Conservation (phyloP, 2,329 filamentous ascomycete genomes). For the Metarhizium anisopliae region DNA sequence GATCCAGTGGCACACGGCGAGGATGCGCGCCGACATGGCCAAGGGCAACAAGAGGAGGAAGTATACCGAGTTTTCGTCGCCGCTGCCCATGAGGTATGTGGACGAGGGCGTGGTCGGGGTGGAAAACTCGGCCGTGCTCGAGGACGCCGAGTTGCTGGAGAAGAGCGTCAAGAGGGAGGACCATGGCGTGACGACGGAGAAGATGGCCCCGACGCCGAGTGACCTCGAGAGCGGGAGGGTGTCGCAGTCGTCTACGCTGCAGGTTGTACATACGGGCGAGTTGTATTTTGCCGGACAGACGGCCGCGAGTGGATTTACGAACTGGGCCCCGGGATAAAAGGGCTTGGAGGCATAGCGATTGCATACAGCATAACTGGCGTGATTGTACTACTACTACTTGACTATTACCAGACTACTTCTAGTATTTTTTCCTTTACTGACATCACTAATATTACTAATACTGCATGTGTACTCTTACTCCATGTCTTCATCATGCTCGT, state of each 20-base stretch:
- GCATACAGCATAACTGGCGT: no score
- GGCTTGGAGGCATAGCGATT: no score
- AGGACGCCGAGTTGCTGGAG: not conserved
- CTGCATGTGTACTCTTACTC: no score
- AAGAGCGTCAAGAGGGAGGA: not conserved
- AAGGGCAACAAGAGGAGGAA: not conserved
- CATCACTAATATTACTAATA: no score
- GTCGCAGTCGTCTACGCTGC: not conserved
- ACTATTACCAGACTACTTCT: no score
- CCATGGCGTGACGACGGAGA: not conserved
- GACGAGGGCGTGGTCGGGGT: not conserved
- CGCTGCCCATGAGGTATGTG: not conserved
- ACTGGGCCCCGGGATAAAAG: not conserved
- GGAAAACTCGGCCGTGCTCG: not conserved
- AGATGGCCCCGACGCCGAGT: not conserved
- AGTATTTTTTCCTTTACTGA: no score
- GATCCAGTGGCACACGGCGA: conserved; percentile 29
- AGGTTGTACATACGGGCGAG: not conserved
- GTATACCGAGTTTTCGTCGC: not conserved
- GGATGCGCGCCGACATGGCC: conserved; percentile 15
- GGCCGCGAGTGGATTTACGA: not conserved
- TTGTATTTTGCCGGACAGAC: not conserved
- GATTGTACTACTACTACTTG: no score
- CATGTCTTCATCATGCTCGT: no score
- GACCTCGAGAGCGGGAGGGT: not conserved